phyloP scores from a whole-genome alignment of 768 basidiomycete genomes.

The Suillus bovinus region DNA sequence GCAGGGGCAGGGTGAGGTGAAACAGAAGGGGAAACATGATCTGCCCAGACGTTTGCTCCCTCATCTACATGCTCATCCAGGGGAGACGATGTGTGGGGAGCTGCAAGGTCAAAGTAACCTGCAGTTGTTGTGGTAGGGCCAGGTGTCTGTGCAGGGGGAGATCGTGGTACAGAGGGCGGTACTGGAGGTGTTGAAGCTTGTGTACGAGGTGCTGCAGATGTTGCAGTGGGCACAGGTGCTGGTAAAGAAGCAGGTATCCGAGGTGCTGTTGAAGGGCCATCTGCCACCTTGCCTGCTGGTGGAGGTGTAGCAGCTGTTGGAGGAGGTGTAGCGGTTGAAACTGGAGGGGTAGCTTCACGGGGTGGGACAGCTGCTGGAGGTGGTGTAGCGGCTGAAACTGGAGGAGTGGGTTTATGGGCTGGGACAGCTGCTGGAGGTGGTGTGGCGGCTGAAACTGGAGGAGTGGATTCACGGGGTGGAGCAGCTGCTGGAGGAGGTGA shows the following conservation, averaged over 20 bases:
- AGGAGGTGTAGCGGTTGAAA: too few species aligned
- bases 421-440: background rate
- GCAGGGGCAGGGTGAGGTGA: slow-evolving; percentile 11
- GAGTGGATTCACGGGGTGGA: background rate
- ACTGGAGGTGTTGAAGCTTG: slow-evolving; percentile 21
- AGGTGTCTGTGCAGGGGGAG: slow-evolving; percentile 18
- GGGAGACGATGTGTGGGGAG: slow-evolving; percentile 29
- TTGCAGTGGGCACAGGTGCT: slow-evolving; percentile 12
- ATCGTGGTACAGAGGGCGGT: slow-evolving; percentile 10
- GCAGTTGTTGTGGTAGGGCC: background rate
- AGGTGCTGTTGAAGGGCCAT: background rate
- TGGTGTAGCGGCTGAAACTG: too few species aligned
- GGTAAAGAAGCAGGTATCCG: slow-evolving; percentile 8
- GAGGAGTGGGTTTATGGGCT: too few species aligned
- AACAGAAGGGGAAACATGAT: slow-evolving; percentile 12
- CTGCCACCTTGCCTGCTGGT: slow-evolving; percentile 5
- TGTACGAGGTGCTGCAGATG: slow-evolving; percentile 16
- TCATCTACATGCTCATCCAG: slow-evolving; percentile 14
- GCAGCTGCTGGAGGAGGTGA: slow-evolving; percentile 1
- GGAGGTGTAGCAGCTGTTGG: slow-evolving; percentile 4
- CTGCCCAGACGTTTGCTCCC: slow-evolving; percentile 31
- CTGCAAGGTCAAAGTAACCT: slow-evolving; percentile 25
- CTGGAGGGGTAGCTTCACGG: background rate
- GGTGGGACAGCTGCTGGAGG: slow-evolving; percentile 7
- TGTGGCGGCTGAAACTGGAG: background rate